These are phyloP conservation scores for Ettlia oleoabundans DNA, from an alignment of 139 green algal species.

Conservation along the genomic window DNA sequence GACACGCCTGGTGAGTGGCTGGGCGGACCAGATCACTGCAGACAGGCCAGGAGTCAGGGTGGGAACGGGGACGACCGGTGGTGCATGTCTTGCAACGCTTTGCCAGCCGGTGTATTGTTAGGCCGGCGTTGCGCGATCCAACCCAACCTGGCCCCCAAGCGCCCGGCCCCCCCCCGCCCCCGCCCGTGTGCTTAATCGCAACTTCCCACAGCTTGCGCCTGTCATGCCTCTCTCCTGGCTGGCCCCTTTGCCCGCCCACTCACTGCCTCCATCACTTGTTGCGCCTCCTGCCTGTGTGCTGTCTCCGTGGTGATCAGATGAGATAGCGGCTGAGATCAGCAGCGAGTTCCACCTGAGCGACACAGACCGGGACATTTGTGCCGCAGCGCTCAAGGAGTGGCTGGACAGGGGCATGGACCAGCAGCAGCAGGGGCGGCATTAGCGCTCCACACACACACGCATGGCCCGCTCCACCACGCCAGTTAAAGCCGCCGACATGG, in stretches of 20 bases:
- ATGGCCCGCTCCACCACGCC: no score
- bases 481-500: no score
- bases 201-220: no score
- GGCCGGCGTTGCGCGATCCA: no score
- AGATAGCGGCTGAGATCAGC: constrained; percentile 92
- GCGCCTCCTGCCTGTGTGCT: not conserved
- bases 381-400: constrained; percentile 89
- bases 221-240: no score
- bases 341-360: constrained; percentile 88
- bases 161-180: no score
- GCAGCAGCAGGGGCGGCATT: constrained; percentile 15
- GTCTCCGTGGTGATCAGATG: constrained; percentile 69
- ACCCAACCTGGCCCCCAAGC: no score
- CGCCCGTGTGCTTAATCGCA: no score
- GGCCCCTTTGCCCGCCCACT: not conserved
- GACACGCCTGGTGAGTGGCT: constrained; percentile 89
- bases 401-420: constrained; percentile 70
- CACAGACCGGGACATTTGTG: constrained; percentile 92
- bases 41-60: no score
- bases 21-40: no score
- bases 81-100: no score
- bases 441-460: not conserved
- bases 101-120: no score
- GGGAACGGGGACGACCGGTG: not conserved
- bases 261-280: not conserved